These are phyloP conservation scores for Xanthoconium separans DNA, from an alignment of 1,284 basidiomycete genomes.

Conservation along the genomic window DNA sequence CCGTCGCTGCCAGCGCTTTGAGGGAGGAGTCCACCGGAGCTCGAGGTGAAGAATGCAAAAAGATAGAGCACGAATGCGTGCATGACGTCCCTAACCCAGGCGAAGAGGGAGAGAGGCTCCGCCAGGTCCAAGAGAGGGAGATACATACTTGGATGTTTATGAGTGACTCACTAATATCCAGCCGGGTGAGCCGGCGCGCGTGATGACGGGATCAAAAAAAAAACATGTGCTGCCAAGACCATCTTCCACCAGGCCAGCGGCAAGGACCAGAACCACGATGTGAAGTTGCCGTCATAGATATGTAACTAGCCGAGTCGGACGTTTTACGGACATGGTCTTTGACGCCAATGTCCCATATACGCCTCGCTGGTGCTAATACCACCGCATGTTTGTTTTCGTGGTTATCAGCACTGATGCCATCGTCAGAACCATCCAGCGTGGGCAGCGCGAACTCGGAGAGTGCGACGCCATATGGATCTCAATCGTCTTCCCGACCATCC, in stretches of 20 bases:
- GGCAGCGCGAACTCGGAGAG: slow-evolving; percentile 3
- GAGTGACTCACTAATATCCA: too few species aligned
- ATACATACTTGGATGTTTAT: slow-evolving; percentile 17
- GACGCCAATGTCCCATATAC: too few species aligned
- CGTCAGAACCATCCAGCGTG: slow-evolving; percentile 30
- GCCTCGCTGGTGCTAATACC: too few species aligned
- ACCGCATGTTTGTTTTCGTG: too few species aligned
- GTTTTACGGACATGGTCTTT: too few species aligned
- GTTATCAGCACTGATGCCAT: slow-evolving; percentile 11
- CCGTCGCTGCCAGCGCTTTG: slow-evolving; percentile 8
- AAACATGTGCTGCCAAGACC: too few species aligned
- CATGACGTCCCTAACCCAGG: slow-evolving; percentile 17
- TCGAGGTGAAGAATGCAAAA: slow-evolving; percentile 11
- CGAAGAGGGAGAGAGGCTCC: slow-evolving; percentile 13
- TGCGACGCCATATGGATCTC: neutral
- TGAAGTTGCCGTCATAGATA: too few species aligned
- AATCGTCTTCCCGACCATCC: neutral
- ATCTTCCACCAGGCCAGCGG: too few species aligned
- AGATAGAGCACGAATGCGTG: slow-evolving; percentile 21
- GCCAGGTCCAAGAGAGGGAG: slow-evolving; percentile 19
- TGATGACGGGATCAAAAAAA: too few species aligned
- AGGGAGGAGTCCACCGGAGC: neutral
- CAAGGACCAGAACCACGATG: too few species aligned
- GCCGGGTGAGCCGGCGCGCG: too few species aligned
- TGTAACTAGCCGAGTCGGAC: too few species aligned